Base-by-base conservation (phyloP, 352 stramenopile species). In the Blastocystis sp. region DNA sequence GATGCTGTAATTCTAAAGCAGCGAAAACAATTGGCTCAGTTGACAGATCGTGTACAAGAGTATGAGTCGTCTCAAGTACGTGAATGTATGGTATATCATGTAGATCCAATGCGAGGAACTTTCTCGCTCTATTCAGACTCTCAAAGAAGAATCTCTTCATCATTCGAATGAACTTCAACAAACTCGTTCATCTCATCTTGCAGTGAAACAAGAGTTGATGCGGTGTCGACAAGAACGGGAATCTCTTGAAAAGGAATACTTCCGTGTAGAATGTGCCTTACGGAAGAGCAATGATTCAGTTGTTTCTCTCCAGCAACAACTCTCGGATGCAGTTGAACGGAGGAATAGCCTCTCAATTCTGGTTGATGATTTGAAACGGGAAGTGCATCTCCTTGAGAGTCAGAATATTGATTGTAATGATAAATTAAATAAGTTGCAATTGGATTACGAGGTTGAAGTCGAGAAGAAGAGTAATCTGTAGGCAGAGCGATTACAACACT, bases 81-180 rank as follows among this genome's bases (percentile, higher is more conserved):
- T 5, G 16, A 24, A 21, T 27, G 5, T 2, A n/a, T 7, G 12
- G n/a, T 52, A 56, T 43, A 14, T 27, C 19, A n/a, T n/a, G n/a
- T 21, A 80, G 69, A 37, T 61, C 0, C 27, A 80, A 54, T 65
- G 59, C 21, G 69, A 80, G 2, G 69, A 80, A 42, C 43, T 63
- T 27, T 54, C 57, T 49, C 69, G 43, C 9, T 56, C 52, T 32
- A 19, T 66, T 3, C 71, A 46, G n/a, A 29, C 27, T 37, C 14
- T 65, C 16, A 65, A 66, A 24, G 71, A 83, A 49, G 46, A 57
- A 35, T 32, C 71, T 5, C 11, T 65, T 5, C 42, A 63, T 37
- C 71, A 65, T 56, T 29, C 71, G 12, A 66, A 52, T n/a, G 71
- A 83, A 42, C 24, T 83, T 43, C 71, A 65, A 35, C 71, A 83